Conservation (phyloP, 371 early-diverging fungal species). For the Circinella umbellata region DNA sequence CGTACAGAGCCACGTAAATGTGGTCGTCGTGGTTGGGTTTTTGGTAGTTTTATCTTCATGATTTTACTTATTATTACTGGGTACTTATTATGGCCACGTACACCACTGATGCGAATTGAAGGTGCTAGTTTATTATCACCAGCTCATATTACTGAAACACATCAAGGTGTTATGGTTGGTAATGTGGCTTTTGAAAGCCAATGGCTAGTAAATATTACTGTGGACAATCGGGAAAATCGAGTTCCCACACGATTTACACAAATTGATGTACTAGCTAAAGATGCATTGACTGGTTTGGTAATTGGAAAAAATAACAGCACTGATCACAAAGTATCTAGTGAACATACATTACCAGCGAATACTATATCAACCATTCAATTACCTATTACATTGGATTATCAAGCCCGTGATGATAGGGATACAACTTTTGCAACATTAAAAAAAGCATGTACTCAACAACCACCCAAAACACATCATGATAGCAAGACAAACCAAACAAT, state of each 20-base stretch:
- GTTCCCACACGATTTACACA: slow-evolving; percentile 38
- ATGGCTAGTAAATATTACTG: slow-evolving; percentile 50
- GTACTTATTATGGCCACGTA: slow-evolving; percentile 47
- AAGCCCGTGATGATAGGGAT: slow-evolving; percentile 47
- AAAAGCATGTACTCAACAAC: slow-evolving; percentile 38
- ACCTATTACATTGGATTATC: slow-evolving; percentile 42
- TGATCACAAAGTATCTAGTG: slow-evolving; percentile 15
- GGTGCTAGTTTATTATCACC: slow-evolving; percentile 41
- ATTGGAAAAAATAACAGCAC: slow-evolving; percentile 43
- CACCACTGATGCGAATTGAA: slow-evolving; percentile 53
- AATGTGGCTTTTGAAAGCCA: slow-evolving; percentile 50
- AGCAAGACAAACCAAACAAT: slow-evolving; percentile 23
- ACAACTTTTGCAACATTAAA: slow-evolving; percentile 39
- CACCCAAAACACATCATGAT: slow-evolving; percentile 13
- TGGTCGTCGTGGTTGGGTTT: slow-evolving; percentile 41
- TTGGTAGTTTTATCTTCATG: slow-evolving; percentile 35
- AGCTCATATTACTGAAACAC: slow-evolving; percentile 38
- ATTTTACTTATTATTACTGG: slow-evolving; percentile 27
- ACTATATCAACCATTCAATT: slow-evolving; percentile 41
- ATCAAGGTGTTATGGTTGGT: slow-evolving; percentile 45
- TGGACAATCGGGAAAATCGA: slow-evolving; percentile 47
- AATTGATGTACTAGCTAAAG: slow-evolving; percentile 39
- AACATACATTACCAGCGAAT: slow-evolving; percentile 28
- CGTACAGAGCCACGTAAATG: slow-evolving; percentile 18
- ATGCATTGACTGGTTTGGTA: slow-evolving; percentile 44